phyloP scores from a whole-genome alignment of 768 basidiomycete species.

The Podaxis pistillaris region DNA sequence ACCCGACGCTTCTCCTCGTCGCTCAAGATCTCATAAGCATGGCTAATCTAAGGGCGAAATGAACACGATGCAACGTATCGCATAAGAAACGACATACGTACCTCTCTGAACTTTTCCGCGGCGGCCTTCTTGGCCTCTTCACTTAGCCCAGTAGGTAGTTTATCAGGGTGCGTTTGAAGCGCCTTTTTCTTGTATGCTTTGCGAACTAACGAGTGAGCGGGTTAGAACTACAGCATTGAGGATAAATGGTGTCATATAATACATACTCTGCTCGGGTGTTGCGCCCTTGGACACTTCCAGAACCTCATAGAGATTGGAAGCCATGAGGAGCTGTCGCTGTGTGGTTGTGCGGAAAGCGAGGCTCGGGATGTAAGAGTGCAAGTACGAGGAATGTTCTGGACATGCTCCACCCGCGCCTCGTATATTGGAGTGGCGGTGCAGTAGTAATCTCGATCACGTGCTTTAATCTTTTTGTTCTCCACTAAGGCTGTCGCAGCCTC shows the following conservation, averaged over 20 bases:
- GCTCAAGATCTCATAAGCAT: constrained; percentile 74
- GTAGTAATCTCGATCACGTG: constrained; percentile 22
- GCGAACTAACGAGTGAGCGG: constrained; percentile 25
- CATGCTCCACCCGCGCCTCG: constrained; percentile 10
- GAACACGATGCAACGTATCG: neutral
- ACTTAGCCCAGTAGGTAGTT: constrained; percentile 52
- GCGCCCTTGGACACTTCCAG: constrained; percentile 56
- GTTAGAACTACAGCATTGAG: neutral
- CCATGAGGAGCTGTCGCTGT: constrained; percentile 34
- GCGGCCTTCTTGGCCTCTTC: constrained; percentile 51
- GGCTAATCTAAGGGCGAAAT: constrained; percentile 51
- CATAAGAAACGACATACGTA: constrained; percentile 17
- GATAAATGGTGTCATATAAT: neutral
- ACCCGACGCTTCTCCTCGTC: constrained; percentile 60
- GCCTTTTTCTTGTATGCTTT: constrained; percentile 66
- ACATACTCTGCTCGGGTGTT: constrained; percentile 62
- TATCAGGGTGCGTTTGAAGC: constrained; percentile 74
- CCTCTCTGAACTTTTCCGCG: constrained; percentile 54
- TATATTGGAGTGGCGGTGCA: neutral
- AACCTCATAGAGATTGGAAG: constrained; percentile 62
- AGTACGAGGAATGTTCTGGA: constrained; percentile 29
- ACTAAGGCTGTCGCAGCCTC: neutral
- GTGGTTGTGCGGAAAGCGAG: constrained; percentile 7
- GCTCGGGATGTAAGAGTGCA: constrained; percentile 13
- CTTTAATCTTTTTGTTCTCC: constrained; percentile 14